A percentile compares a stretch with the other conserved stretches of the same genome.
phyloP scores from a whole-genome alignment of 2,329 filamentous ascomycete genomes.

The Aaosphaeria arxii region DNA sequence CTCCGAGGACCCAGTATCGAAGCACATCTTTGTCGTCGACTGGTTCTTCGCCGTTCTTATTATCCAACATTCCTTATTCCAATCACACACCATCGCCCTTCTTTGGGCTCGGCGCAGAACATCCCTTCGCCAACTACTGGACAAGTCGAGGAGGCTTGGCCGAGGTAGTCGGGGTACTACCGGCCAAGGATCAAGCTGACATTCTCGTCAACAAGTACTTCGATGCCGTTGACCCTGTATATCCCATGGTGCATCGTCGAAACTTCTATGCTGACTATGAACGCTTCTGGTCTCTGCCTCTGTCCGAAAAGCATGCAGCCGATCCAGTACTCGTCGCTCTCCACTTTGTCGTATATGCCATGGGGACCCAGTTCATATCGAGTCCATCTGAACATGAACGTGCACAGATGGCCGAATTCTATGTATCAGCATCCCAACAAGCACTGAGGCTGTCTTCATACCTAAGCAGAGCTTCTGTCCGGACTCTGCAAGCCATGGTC shows the following conservation, averaged over 20 bases:
- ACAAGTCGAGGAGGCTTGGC: constrained; percentile 71
- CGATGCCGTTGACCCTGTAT: constrained; percentile 70
- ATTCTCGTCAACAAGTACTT: constrained; percentile 59
- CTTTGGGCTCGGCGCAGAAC: constrained; percentile 76
- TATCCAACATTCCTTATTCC: constrained; percentile 72
- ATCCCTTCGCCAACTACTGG: constrained; percentile 83
- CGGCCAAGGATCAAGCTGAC: constrained; percentile 72
- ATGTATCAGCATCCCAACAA: constrained; percentile 76
- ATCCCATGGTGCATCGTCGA: constrained; percentile 74
- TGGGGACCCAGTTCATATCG: constrained; percentile 75
- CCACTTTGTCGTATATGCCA: constrained; percentile 72
- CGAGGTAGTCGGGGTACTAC: constrained; percentile 73
- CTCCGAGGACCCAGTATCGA: constrained; percentile 27
- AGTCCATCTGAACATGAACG: constrained; percentile 56
- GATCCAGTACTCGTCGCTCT: constrained; percentile 71
- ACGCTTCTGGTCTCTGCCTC: constrained; percentile 66
- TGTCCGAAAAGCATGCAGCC: constrained; percentile 55
- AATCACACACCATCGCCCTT: constrained; percentile 70
- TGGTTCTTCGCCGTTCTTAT: constrained; percentile 51
- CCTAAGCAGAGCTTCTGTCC: constrained; percentile 68
- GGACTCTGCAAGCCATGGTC: constrained; percentile 77
- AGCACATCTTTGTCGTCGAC: constrained; percentile 36
- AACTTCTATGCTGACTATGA: constrained; percentile 77
- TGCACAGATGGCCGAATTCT: constrained; percentile 77
- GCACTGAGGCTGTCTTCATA: constrained; percentile 73